Conservation (phyloP, 257 asterid genomes). For the Agastache rugosa region DNA sequence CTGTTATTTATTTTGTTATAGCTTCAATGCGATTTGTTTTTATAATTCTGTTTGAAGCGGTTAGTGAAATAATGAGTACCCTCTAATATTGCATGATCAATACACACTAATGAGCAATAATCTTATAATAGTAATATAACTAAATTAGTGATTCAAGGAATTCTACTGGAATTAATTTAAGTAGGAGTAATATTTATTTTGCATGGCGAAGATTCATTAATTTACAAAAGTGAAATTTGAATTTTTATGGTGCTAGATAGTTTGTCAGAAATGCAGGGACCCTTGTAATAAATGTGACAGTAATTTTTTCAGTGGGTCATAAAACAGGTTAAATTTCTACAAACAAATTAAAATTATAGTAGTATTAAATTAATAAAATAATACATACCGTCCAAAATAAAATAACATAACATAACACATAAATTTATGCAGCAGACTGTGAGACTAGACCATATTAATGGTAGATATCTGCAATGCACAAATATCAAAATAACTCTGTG, state of each 20-base stretch:
- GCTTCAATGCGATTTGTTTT: no score
- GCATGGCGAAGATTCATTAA: neutral
- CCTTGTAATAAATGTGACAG: conserved; percentile 7
- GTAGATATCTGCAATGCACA: conserved; percentile 37
- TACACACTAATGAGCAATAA: neutral
- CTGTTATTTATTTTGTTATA: no score
- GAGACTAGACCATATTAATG: conserved; percentile 30
- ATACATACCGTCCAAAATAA: no score
- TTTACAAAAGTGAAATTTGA: neutral
- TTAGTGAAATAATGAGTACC: neutral
- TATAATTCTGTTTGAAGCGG: no score
- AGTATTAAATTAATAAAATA: no score
- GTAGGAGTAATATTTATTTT: no score
- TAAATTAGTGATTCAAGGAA: no score
- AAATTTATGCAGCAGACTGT: conserved; percentile 17
- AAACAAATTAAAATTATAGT: neutral
- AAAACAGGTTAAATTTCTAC: neutral
- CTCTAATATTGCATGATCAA: neutral
- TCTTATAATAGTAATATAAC: neutral
- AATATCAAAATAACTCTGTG: conserved; percentile 6
- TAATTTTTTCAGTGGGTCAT: neutral
- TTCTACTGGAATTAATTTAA: no score
- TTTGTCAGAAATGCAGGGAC: neutral
- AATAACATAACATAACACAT: neutral
- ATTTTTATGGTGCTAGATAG: neutral